These are phyloP conservation scores for Fusarium solani-melongenae DNA, from an alignment of 2,329 filamentous ascomycete genomes.

Conservation along the genomic window DNA sequence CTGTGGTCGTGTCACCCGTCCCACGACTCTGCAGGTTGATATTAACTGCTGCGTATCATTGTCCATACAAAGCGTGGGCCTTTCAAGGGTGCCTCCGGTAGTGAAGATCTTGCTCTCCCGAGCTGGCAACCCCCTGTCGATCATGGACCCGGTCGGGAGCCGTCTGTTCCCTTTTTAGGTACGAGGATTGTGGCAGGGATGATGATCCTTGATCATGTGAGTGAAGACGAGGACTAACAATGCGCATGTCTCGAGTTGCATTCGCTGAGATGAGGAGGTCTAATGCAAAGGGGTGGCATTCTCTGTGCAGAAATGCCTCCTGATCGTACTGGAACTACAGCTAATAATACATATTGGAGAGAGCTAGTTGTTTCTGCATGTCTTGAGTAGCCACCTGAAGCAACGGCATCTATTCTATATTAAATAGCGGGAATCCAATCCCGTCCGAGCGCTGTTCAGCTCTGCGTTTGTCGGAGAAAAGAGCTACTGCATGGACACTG, in stretches of 20 bases:
- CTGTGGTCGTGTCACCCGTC: neutral
- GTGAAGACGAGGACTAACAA: neutral
- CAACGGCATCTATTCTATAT: neutral
- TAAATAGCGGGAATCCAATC: neutral
- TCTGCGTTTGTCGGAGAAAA: neutral
- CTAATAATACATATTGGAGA: neutral
- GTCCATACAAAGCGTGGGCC: neutral
- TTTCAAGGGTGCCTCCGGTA: neutral
- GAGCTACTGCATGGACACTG: neutral
- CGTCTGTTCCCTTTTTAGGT: neutral
- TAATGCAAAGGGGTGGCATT: neutral
- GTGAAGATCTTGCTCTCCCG: neutral
- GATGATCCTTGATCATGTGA: conserved; percentile 1
- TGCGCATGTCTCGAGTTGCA: conserved; percentile 3
- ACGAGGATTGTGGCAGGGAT: conserved; percentile 1
- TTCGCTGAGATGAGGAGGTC: neutral
- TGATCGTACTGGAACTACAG: neutral
- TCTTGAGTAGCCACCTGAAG: neutral
- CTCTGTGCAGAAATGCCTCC: neutral
- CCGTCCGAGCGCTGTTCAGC: neutral
- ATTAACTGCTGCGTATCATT: neutral
- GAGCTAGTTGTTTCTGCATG: neutral
- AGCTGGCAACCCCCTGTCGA: conserved; percentile 29
- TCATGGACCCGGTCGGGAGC: conserved; percentile 17
- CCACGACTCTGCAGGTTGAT: neutral